These are phyloP conservation scores for Melanomma pulvis-pyrius DNA, from an alignment of 495 filamentous ascomycete genomes.

Conservation along the genomic window DNA sequence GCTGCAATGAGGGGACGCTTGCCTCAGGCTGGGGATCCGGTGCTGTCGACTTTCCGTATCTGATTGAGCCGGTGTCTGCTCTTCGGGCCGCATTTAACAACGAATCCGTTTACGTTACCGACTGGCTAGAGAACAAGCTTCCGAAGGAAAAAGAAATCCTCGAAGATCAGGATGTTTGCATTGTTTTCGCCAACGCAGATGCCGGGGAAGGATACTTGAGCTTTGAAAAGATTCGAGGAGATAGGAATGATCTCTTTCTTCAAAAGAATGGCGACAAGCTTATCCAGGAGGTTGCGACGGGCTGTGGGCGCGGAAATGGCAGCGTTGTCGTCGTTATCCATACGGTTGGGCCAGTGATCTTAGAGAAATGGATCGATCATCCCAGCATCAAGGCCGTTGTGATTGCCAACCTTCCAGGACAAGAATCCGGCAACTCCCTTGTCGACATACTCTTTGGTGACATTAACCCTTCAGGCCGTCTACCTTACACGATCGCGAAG, in stretches of 20 bases:
- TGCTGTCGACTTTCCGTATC: constrained; percentile 82
- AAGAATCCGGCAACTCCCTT: constrained; percentile 87
- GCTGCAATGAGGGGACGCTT: constrained; percentile 82
- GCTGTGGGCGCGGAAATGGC: constrained; percentile 69
- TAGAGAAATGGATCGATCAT: constrained; percentile 83
- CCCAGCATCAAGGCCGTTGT: constrained; percentile 80
- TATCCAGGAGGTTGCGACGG: constrained; percentile 67
- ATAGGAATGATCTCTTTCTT: constrained; percentile 77
- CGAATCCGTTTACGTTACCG: constrained; percentile 61
- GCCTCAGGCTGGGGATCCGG: constrained; percentile 90
- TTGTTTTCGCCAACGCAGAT: constrained; percentile 66
- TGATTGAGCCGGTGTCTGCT: constrained; percentile 70
- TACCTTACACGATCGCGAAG: constrained; percentile 91
- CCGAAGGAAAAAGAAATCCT: constrained; percentile 49
- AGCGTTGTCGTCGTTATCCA: constrained; percentile 86
- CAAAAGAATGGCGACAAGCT: constrained; percentile 79
- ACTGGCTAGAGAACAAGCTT: constrained; percentile 63
- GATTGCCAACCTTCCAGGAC: constrained; percentile 83
- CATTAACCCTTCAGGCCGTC: constrained; percentile 79
- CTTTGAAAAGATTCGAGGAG: constrained; percentile 63
- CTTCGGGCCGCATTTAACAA: constrained; percentile 63
- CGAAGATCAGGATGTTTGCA: constrained; percentile 64
- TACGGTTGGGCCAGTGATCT: constrained; percentile 80
- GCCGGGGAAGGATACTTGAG: constrained; percentile 67
- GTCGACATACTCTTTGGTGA: constrained; percentile 83